Conservation (phyloP, 768 basidiomycete genomes). For the Candolleomyces aberdarensis region DNA sequence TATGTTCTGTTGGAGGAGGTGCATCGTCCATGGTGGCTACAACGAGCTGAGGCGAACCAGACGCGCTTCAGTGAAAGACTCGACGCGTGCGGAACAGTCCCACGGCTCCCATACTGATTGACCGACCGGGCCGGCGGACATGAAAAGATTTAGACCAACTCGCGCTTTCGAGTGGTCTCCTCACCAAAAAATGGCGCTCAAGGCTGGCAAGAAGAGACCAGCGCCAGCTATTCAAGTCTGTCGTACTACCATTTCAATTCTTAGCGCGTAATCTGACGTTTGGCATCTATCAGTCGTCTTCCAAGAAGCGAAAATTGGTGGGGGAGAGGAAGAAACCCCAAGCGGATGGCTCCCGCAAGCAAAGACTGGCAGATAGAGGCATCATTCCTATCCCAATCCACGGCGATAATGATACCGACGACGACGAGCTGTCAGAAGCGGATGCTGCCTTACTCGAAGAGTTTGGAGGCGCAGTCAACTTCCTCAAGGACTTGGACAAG, state of each 20-base stretch:
- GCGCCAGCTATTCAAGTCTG: not conserved
- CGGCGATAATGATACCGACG: slow-evolving; percentile 36
- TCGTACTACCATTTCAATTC: too few species aligned
- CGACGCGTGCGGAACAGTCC: not conserved
- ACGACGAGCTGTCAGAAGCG: slow-evolving; percentile 63
- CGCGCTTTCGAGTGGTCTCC: too few species aligned
- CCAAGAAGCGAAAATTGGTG: not conserved
- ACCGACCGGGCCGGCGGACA: too few species aligned
- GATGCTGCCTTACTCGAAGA: slow-evolving; percentile 65
- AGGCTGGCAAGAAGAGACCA: not conserved
- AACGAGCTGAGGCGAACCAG: not conserved
- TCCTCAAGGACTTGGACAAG: slow-evolving; percentile 70
- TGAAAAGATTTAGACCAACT: too few species aligned
- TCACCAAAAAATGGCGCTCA: too few species aligned
- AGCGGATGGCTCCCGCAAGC: slow-evolving; percentile 30
- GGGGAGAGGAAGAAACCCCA: not conserved
- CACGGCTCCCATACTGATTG: too few species aligned
- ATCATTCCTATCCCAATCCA: slow-evolving; percentile 59
- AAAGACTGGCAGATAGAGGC: slow-evolving; percentile 55
- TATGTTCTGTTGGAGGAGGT: slow-evolving; percentile 62
- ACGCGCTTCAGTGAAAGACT: not conserved
- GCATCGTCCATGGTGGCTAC: slow-evolving; percentile 37
- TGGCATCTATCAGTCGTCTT: not conserved
- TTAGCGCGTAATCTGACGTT: not conserved
- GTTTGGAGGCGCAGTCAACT: slow-evolving; percentile 60